phyloP scores from a whole-genome alignment of 1,284 basidiomycete genomes.

The Schizophyllum amplum region DNA sequence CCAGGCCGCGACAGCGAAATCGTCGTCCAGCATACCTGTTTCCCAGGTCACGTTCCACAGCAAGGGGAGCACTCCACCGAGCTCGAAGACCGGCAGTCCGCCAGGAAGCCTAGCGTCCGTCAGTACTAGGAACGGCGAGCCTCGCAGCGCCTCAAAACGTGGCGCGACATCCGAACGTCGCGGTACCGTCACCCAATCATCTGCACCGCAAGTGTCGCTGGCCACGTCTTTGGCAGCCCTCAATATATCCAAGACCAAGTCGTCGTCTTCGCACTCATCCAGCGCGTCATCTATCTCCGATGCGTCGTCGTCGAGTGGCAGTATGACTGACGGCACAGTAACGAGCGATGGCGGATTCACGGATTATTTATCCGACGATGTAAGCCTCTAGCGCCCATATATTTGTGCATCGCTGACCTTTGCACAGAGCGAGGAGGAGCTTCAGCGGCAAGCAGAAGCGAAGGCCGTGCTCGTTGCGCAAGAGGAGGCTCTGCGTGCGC shows the following conservation, averaged over 20 bases:
- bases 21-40: neutral
- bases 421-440: slow-evolving; percentile 56
- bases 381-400: neutral
- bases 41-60: neutral
- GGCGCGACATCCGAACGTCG: neutral
- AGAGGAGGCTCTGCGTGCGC: slow-evolving; percentile 32
- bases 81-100: neutral
- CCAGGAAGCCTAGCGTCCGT: neutral
- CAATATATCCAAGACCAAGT: neutral
- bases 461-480: slow-evolving; percentile 68
- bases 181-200: neutral
- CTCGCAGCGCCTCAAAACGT: neutral
- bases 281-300: neutral
- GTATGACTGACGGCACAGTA: slow-evolving; percentile 39
- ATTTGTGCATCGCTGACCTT: neutral
- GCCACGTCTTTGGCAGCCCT: neutral
- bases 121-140: neutral
- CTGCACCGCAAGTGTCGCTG: neutral
- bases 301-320: neutral
- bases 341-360: slow-evolving; percentile 79
- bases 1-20: neutral
- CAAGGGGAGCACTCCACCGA: neutral
- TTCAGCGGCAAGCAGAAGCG: slow-evolving; percentile 73
- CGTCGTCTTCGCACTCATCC: neutral
- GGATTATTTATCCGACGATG: slow-evolving; percentile 74